A percentile compares a stretch with the other conserved stretches of the same genome.
Evolutionary conservation across 2,329 filamentous ascomycete species (phyloP).

Genomic region (Arthrobotrys sphaeroides): DNA sequence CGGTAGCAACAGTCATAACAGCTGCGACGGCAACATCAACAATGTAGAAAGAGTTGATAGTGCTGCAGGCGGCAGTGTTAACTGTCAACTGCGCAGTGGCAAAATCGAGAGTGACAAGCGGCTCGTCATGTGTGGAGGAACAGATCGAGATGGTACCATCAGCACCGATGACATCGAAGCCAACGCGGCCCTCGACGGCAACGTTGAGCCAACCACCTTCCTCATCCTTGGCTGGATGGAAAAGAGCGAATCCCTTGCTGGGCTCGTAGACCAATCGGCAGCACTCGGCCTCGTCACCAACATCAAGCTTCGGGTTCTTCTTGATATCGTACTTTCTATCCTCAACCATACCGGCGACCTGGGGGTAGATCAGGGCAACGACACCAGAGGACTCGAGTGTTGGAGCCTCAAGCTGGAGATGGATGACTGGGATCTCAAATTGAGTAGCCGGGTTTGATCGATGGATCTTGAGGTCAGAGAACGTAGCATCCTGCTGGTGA

Average conservation of each 20-base stretch:
- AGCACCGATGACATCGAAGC: constrained; percentile 56
- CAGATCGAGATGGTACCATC: constrained; percentile 56
- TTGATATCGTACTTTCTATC: constrained; percentile 51
- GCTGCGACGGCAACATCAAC: constrained; percentile 58
- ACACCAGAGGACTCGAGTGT: constrained; percentile 54
- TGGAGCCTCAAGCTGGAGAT: constrained; percentile 56
- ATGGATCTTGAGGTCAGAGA: constrained; percentile 56
- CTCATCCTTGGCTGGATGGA: constrained; percentile 56
- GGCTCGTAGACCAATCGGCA: constrained; percentile 56
- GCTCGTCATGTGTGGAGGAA: constrained; percentile 56
- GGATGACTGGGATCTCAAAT: constrained; percentile 55
- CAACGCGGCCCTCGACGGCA: constrained; percentile 56
- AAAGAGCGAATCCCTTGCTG: constrained; percentile 56
- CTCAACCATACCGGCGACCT: constrained; percentile 55
- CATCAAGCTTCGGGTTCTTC: constrained; percentile 56
- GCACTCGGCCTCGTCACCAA: constrained; percentile 57
- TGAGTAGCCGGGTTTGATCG: constrained; percentile 55
- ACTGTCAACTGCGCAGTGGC: constrained; percentile 52
- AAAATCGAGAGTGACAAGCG: constrained; percentile 57
- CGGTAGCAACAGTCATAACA: constrained; percentile 56
- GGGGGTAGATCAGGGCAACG: constrained; percentile 56
- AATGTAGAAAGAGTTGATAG: constrained; percentile 58
- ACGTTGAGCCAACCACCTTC: constrained; percentile 57
- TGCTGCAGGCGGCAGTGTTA: constrained; percentile 56
- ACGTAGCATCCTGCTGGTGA: constrained; percentile 52